A percentile compares a stretch with the other conserved stretches of the same genome.
These are phyloP conservation scores for Mycena floridula DNA, from an alignment of 768 basidiomycete species.

Conservation along the genomic window DNA sequence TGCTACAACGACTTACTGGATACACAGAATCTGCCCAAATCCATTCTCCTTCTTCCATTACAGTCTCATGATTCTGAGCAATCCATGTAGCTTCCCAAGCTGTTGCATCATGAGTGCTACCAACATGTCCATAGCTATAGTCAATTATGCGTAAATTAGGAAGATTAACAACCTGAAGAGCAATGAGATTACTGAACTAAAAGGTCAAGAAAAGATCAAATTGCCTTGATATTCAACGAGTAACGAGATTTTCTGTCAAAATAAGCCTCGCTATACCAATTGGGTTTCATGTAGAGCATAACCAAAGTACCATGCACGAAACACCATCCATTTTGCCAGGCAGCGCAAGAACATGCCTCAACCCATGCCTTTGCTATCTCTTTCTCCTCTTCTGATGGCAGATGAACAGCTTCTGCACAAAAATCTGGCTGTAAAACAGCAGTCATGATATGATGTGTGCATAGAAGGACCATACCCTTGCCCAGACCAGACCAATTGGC, in stretches of 20 bases:
- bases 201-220: conserved; percentile 13
- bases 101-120: conserved; percentile 23
- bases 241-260: conserved; percentile 33
- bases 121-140: background rate
- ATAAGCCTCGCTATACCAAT: conserved; percentile 27
- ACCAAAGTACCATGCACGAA: conserved; percentile 34
- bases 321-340: conserved; percentile 30
- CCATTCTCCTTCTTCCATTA: conserved; percentile 12
- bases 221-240: conserved; percentile 29
- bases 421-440: conserved; percentile 21
- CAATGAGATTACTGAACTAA: conserved; percentile 14
- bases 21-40: conserved; percentile 32
- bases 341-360: conserved; percentile 19
- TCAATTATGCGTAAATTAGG: conserved; percentile 24
- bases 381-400: conserved; percentile 26
- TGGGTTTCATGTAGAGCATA: conserved; percentile 22
- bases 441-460: conserved; percentile 23
- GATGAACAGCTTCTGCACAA: conserved; percentile 17
- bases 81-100: conserved; percentile 19
- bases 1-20: conserved; percentile 20
- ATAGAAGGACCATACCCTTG: conserved; percentile 22
- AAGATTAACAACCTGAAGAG: conserved; percentile 21
- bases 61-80: conserved; percentile 9
- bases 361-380: conserved; percentile 33
- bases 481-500: conserved; percentile 31